Conservation (phyloP, 2,329 filamentous ascomycete genomes). For the Ophiostoma angusticollis region DNA sequence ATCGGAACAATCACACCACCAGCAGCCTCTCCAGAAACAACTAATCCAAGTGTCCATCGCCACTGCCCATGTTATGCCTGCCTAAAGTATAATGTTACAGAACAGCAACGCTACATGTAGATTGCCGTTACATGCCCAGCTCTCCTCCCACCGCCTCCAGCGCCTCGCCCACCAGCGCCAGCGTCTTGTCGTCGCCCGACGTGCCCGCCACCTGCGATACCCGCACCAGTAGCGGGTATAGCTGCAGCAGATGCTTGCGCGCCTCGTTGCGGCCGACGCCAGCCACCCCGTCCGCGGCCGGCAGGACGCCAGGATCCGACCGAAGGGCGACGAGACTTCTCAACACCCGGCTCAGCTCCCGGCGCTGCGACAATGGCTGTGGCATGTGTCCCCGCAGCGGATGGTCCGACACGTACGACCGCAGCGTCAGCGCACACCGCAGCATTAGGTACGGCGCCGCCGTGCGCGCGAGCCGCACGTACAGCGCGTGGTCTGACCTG, state of each 20-base stretch:
- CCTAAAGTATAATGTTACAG: not conserved
- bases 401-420: slow-evolving; percentile 80
- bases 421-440: slow-evolving; percentile 66
- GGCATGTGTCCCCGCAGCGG: slow-evolving; percentile 81
- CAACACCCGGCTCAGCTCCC: slow-evolving; percentile 64
- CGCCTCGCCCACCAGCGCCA: slow-evolving; percentile 43
- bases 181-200: slow-evolving; percentile 47
- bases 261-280: slow-evolving; percentile 42
- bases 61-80: too few species aligned
- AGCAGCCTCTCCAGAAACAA: too few species aligned
- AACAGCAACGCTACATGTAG: not conserved
- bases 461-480: slow-evolving; percentile 56
- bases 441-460: slow-evolving; percentile 72
- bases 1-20: not conserved
- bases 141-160: slow-evolving; percentile 50
- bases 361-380: slow-evolving; percentile 67
- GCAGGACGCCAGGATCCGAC: slow-evolving; percentile 59
- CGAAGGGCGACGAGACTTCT: slow-evolving; percentile 50
- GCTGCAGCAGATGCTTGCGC: slow-evolving; percentile 62
- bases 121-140: slow-evolving; percentile 23
- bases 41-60: too few species aligned
- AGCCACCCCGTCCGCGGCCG: slow-evolving; percentile 37
- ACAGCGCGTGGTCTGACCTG: slow-evolving; percentile 26
- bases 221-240: slow-evolving; percentile 66
- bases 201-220: slow-evolving; percentile 45